Conservation (phyloP, 2,329 filamentous ascomycete species). For the Chrysoporthe austroafricana region DNA sequence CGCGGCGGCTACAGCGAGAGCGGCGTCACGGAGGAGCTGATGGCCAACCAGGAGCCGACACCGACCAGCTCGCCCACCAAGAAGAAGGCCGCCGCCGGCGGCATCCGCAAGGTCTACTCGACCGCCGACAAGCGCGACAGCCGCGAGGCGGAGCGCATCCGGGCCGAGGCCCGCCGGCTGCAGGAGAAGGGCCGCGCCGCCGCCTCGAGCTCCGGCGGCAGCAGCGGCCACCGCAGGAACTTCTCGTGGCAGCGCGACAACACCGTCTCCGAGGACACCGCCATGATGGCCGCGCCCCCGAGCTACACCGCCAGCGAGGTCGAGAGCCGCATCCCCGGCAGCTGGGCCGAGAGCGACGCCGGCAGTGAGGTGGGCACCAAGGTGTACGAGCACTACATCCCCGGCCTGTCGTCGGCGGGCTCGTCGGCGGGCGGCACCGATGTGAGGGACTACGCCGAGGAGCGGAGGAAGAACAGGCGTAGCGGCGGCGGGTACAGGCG, state of each 20-base stretch:
- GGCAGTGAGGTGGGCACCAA: constrained; percentile 59
- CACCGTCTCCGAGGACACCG: constrained; percentile 22
- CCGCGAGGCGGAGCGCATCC: constrained; percentile 58
- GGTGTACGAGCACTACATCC: constrained; percentile 60
- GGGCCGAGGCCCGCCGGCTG: constrained; percentile 59
- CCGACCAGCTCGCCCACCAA: constrained; percentile 59
- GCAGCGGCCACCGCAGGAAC: constrained; percentile 33
- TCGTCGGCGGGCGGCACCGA: constrained; percentile 36
- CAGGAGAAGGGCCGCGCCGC: constrained; percentile 55
- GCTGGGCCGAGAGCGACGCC: constrained; percentile 46
- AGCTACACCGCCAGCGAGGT: constrained; percentile 29
- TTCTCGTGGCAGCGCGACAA: constrained; percentile 30
- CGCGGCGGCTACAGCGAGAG: constrained; percentile 34
- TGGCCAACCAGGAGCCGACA: constrained; percentile 60
- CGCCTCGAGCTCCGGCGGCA: constrained; percentile 43
- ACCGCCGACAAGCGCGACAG: constrained; percentile 57
- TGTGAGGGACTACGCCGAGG: constrained; percentile 46
- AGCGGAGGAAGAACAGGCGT: constrained; percentile 47
- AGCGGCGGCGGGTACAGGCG: constrained; percentile 35
- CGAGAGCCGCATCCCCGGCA: constrained; percentile 41
- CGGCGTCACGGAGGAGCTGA: constrained; percentile 64
- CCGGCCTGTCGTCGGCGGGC: constrained; percentile 48
- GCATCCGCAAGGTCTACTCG: constrained; percentile 66
- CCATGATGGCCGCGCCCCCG: constrained; percentile 29
- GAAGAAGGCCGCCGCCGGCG: constrained; percentile 40